These are phyloP conservation scores for Barnettozyma californica DNA, from an alignment of 805 yeast genomes.

Conservation along the genomic window DNA sequence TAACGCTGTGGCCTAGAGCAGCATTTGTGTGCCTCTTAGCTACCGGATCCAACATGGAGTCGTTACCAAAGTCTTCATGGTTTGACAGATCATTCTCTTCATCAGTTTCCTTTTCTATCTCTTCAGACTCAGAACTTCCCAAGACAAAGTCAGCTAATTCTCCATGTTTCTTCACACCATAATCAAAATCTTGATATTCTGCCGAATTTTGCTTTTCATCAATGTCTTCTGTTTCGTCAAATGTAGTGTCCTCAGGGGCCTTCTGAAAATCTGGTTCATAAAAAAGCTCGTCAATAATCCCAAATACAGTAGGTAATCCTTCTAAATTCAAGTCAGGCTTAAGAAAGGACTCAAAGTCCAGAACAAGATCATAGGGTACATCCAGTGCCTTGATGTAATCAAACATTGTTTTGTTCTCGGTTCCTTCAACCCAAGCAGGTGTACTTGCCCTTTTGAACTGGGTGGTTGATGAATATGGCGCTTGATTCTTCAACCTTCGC, in stretches of 20 bases:
- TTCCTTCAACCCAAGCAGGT: constrained; percentile 38
- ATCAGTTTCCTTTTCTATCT: not conserved
- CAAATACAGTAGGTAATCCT: constrained; percentile 29
- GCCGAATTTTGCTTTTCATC: not conserved
- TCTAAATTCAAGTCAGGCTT: constrained; percentile 21
- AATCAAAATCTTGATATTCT: not conserved
- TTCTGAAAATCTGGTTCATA: constrained; percentile 20
- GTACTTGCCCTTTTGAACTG: constrained; percentile 23
- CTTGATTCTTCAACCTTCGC: constrained; percentile 37
- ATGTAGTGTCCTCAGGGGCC: constrained; percentile 1
- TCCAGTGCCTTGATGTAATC: constrained; percentile 24
- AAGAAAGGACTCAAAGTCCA: constrained; percentile 19
- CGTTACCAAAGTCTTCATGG: not conserved
- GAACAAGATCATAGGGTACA: constrained; percentile 2
- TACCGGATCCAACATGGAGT: not conserved
- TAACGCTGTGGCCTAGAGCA: not conserved
- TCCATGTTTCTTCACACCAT: not conserved
- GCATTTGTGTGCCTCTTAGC: not conserved
- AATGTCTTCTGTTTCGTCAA: constrained; percentile 2
- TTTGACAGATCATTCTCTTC: not conserved
- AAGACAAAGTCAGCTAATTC: not conserved
- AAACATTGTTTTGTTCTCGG: constrained; percentile 31
- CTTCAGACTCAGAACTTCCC: not conserved
- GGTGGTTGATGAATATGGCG: constrained; percentile 24
- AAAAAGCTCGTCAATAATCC: constrained; percentile 27